Percentiles rank a stretch among this genome's conserved stretches.
Conservation (phyloP, 768 basidiomycete species). For the Tubosaeta sp. region DNA sequence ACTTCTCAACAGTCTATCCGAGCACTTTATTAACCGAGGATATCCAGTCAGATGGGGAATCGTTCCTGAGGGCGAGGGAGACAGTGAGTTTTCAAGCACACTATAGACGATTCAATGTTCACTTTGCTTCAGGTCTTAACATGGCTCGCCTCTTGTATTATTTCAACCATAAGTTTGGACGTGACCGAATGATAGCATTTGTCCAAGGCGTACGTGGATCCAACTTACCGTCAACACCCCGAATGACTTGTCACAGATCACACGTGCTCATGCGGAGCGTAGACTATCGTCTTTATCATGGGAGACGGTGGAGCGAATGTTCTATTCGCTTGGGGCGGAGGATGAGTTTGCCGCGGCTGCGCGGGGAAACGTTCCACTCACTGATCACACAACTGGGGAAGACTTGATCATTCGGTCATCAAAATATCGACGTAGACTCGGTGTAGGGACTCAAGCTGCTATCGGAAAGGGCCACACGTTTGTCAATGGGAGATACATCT, state of each 20-base stretch:
- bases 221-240: not conserved
- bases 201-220: conserved; percentile 42
- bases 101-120: not conserved
- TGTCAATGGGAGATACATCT: conserved; percentile 81
- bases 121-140: conserved; percentile 42
- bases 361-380: conserved; percentile 17
- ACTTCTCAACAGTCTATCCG: conserved; percentile 61
- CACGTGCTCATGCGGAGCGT: conserved; percentile 32
- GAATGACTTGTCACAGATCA: conserved; percentile 29
- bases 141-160: conserved; percentile 76
- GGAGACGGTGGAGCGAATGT: conserved; percentile 38
- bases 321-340: conserved; percentile 32
- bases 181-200: conserved; percentile 59
- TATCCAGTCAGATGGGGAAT: conserved; percentile 84
- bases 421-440: conserved; percentile 58
- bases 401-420: conserved; percentile 41
- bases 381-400: conserved; percentile 26
- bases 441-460: conserved; percentile 35
- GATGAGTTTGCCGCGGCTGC: conserved; percentile 42
- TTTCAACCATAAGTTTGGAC: conserved; percentile 57
- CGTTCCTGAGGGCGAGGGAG: conserved; percentile 57
- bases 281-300: conserved; percentile 39
- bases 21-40: conserved; percentile 64
- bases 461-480: conserved; percentile 64
- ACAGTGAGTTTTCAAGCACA: conserved; percentile 27